A percentile compares a stretch with the other conserved stretches of the same genome.
phyloP scores from a whole-genome alignment of 78 protist genomes.

The Dictyostelium intermedium region DNA sequence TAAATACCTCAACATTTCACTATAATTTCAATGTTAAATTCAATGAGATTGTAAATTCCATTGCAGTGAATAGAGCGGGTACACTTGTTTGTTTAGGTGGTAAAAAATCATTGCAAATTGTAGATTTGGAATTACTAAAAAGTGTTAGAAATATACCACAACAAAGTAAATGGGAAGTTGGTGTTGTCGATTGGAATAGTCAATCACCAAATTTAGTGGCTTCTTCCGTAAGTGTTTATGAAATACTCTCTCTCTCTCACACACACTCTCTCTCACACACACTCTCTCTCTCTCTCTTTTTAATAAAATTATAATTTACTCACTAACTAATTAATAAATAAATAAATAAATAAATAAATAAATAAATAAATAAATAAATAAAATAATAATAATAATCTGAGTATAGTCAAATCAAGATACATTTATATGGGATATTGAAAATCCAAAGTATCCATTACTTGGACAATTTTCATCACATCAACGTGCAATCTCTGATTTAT shows the following conservation, averaged over 20 bases:
- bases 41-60: conserved; percentile 72
- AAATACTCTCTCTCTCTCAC: neutral
- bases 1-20: conserved; percentile 7
- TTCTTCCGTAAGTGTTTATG: conserved; percentile 56
- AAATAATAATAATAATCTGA: neutral
- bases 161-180: conserved; percentile 74
- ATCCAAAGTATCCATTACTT: conserved; percentile 46
- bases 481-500: conserved; percentile 65
- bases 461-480: conserved; percentile 47
- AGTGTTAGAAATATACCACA: conserved; percentile 36
- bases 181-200: conserved; percentile 79
- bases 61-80: conserved; percentile 70
- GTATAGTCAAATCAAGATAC: conserved; percentile 47
- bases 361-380: neutral
- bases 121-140: conserved; percentile 39
- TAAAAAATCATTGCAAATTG: conserved; percentile 41
- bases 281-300: too few species aligned
- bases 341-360: neutral
- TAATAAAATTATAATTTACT: too few species aligned
- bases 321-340: neutral
- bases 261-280: too few species aligned
- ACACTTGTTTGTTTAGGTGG: conserved; percentile 72
- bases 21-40: conserved; percentile 42
- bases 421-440: conserved; percentile 64
- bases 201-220: conserved; percentile 55